Base-by-base conservation (phyloP, 2,329 filamentous ascomycete species). In the Penicillium sp. region DNA sequence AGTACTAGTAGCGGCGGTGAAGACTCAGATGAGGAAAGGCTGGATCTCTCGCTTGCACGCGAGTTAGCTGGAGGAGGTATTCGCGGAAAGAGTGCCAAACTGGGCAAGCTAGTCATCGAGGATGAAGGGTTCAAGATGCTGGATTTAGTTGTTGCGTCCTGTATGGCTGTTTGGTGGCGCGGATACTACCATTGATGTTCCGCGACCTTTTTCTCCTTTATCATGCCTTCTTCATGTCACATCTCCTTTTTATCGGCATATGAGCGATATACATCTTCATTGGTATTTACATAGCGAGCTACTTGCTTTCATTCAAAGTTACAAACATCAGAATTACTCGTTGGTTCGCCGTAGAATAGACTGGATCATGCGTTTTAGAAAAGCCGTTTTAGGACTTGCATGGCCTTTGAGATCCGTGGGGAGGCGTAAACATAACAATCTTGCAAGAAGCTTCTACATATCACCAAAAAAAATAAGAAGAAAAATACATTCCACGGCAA, bases 81-180 rank as follows among this genome's bases (percentile, higher is more conserved):
- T 66, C 82, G 87, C 37, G 93, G 93, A 0, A 91, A 90, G 69
- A 84, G 90, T 64, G 92, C 91, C 3, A 99, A 99, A 76, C 77
- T 99, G 62, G 94, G 93, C 0, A 99, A 97, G 73, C 76, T 99
- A 45, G 91, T 97, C 45, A 82, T 99, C 30, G 84, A 91, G 62
- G 86, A 93, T 49, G 92, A 96, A 64, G 94, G 94, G 0, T 75
- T 96, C 59, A 96, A 96, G 77, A 97, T 99, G 93, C 73, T 97
- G 64, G 94, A 99, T 77, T 72, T 99, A 52, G 79, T 96, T 0
- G 90, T 99, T 17, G 90, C 93, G 3, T 89, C 91, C 9, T 97
- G 96, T 67, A 84, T 99, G 74, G 91, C 89, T 1, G 77, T 97
- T 13, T 99, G 92, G 90, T 97, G 93, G 92, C 86, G 86, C 62